phyloP scores from a whole-genome alignment of 2,329 filamentous ascomycete species.

The Coniochaeta ligniaria region DNA sequence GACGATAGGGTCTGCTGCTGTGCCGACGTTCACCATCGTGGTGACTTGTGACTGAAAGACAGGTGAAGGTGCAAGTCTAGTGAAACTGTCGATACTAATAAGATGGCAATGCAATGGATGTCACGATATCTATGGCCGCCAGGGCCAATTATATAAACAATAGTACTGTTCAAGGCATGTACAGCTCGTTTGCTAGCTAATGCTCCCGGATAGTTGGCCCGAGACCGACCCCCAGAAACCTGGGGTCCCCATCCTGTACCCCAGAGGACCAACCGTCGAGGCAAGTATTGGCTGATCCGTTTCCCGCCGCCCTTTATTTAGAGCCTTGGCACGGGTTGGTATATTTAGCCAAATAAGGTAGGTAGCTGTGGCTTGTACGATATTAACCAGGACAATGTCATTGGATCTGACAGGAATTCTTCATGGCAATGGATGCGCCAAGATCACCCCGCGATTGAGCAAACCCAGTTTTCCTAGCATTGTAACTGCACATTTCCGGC shows the following conservation, averaged over 20 bases:
- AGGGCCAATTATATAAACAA: neutral
- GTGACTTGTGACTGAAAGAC: neutral
- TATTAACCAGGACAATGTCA: neutral
- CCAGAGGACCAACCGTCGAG: neutral
- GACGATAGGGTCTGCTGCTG: slow-evolving; percentile 25
- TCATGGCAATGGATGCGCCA: neutral
- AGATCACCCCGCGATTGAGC: neutral
- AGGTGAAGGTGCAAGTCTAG: neutral
- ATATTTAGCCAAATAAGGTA: neutral
- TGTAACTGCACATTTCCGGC: neutral
- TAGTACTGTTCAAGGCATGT: too few species aligned
- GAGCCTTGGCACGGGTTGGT: neutral
- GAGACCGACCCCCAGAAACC: neutral
- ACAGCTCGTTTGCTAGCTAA: neutral
- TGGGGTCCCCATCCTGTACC: neutral
- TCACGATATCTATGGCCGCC: neutral
- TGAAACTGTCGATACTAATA: neutral
- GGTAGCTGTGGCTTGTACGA: neutral
- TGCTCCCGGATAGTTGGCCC: neutral
- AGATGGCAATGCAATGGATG: neutral
- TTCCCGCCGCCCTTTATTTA: neutral
- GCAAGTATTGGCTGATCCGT: neutral
- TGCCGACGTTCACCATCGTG: slow-evolving; percentile 1
- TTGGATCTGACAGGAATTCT: neutral
- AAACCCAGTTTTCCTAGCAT: neutral